Evolutionary conservation across 148 eudicot species (phyloP).

Genomic region (Vaccinium myrtillus): DNA sequence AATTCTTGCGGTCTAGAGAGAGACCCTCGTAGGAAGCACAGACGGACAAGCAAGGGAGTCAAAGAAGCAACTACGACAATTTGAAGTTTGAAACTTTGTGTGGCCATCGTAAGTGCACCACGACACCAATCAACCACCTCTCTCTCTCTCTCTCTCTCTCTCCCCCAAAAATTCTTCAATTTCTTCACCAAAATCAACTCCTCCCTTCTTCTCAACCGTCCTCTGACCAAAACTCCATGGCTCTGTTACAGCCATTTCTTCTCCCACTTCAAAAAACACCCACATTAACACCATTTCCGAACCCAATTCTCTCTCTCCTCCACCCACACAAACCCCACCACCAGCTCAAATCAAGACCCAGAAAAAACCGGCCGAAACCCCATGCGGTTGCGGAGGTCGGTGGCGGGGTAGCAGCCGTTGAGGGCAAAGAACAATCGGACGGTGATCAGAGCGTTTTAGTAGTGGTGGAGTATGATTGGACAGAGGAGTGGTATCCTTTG

Average conservation of each 20-base stretch:
- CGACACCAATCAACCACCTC: slow-evolving; percentile 13
- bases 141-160: slow-evolving; percentile 5
- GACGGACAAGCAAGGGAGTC: too few relatives aligned
- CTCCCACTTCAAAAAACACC: not conserved
- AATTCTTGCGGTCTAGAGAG: too few relatives aligned
- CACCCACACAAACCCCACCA: slow-evolving; percentile 3
- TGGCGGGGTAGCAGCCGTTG: slow-evolving; percentile 10
- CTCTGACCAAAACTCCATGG: not conserved
- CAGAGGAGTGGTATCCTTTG: slow-evolving; percentile 92
- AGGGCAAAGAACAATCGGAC: not conserved
- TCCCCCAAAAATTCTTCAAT: not conserved
- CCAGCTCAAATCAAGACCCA: not conserved
- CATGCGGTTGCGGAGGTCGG: slow-evolving; percentile 18
- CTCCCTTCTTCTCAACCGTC: not conserved
- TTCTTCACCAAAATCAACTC: not conserved
- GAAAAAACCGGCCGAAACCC: not conserved
- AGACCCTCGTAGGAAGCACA: too few relatives aligned
- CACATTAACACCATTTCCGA: not conserved
- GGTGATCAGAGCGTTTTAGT: slow-evolving; percentile 27
- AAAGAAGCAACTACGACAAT: too few relatives aligned
- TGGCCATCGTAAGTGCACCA: slow-evolving; percentile 23
- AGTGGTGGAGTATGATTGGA: slow-evolving; percentile 74
- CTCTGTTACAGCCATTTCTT: slow-evolving; percentile 21
- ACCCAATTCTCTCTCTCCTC: not conserved
- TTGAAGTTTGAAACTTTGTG: not conserved